Evolutionary conservation across 1,284 basidiomycete species (phyloP).

Genomic region (Leccinum pseudoinsigne): DNA sequence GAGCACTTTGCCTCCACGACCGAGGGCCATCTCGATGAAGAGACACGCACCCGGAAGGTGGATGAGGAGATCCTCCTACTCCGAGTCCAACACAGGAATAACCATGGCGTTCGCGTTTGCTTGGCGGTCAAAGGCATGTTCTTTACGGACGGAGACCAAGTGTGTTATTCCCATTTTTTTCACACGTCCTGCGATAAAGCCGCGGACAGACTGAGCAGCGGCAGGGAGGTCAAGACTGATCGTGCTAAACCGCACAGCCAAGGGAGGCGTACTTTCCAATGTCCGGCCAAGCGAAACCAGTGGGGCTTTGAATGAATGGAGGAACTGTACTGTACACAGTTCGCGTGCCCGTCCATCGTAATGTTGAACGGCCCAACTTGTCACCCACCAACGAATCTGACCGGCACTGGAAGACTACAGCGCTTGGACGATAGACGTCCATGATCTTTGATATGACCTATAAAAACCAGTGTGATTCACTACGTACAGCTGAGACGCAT

Average conservation of each 20-base stretch:
- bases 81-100: constrained; percentile 56
- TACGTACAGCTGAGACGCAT: no score
- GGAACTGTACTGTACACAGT: no score
- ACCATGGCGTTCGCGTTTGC: constrained; percentile 44
- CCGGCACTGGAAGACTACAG: no score
- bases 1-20: constrained; percentile 52
- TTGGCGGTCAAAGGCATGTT: constrained; percentile 44
- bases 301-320: no score
- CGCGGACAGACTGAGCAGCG: constrained; percentile 42
- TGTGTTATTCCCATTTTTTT: constrained; percentile 53
- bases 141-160: constrained; percentile 58
- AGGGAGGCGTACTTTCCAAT: constrained; percentile 50
- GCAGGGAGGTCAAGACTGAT: constrained; percentile 4
- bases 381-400: no score
- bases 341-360: no score
- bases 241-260: neutral
- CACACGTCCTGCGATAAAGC: constrained; percentile 44
- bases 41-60: constrained; percentile 51
- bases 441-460: no score
- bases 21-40: constrained; percentile 55
- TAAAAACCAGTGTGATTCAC: no score
- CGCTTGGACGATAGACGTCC: no score
- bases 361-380: no score
- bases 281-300: constrained; percentile 11
- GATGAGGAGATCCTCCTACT: constrained; percentile 60